Base-by-base conservation (phyloP, 2,329 filamentous ascomycete genomes). In the Domatiomyces globalis region DNA sequence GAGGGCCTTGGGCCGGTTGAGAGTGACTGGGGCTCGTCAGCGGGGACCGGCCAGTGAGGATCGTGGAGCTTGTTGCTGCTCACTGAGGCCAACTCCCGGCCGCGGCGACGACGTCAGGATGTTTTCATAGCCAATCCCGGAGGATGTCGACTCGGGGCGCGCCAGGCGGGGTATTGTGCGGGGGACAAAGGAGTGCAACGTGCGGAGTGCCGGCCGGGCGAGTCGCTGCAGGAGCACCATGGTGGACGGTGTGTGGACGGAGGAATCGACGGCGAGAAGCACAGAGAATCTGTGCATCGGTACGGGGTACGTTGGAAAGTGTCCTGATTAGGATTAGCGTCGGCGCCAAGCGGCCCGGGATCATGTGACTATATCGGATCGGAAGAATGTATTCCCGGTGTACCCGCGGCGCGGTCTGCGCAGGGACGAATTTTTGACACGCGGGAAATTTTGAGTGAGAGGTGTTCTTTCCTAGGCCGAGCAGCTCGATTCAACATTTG, bases 1-100 rank as follows among this genome's bases (percentile, higher is more conserved):
- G 64, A 95, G 81, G 45, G 90, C 88, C 75, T 94, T 95, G 56
- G 92, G 92, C 45, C 92, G 85, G 76, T 94, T 87, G 58, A 98
- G 75, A 12, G 88, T 92, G 63, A 96, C 90, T 95, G 60, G 4
- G 51, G 50, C 10, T 5, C 19, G 43, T 55, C 44, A 55, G 53
- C 46, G 7, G 45, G 29, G 18, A 36, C 19, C 6, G 22, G 19
- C 45, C 29, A 9, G 10, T 9, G 10, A 42, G 42, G 51, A 45
- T 46, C 42, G 50, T 15, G 17, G 42, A 6, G 12, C 5, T 27
- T 5, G 15, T 22, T n/a, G 17, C 17, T 18, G 12, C 72, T 56
- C 76, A 95, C 90, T 85, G 71, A 95, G 78, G 2, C 86, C 87
- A 52, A 98, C 89, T 48, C 89, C 88, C n/a, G 86, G 84, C 68